Percentiles rank a stretch among this genome's conserved stretches.
These are phyloP conservation scores for Fusarium proliferatum DNA, from an alignment of 2,329 filamentous ascomycete genomes.

Conservation along the genomic window DNA sequence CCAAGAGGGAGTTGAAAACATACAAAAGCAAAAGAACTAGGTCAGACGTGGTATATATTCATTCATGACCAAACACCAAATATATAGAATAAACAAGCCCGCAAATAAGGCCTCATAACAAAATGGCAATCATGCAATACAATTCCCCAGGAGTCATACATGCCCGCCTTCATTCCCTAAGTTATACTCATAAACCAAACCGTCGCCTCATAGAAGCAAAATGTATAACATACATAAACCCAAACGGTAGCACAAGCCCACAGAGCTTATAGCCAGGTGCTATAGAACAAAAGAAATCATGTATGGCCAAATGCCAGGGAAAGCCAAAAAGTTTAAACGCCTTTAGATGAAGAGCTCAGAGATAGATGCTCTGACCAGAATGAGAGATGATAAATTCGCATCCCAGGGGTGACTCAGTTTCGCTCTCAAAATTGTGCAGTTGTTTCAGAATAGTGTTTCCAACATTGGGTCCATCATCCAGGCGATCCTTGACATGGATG, in stretches of 20 bases:
- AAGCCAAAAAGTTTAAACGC: slow-evolving; percentile 11
- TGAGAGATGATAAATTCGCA: slow-evolving; percentile 82
- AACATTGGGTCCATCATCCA: slow-evolving; percentile 76
- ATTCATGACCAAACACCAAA: slow-evolving; percentile 5
- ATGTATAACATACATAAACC: neutral
- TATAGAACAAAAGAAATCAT: slow-evolving; percentile 23
- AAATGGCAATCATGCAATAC: neutral
- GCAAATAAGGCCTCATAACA: neutral
- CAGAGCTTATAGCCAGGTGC: slow-evolving; percentile 13
- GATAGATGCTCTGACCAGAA: slow-evolving; percentile 69
- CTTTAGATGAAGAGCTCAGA: slow-evolving; percentile 49
- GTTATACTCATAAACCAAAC: slow-evolving; percentile 9
- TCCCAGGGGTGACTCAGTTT: slow-evolving; percentile 73
- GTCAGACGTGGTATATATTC: slow-evolving; percentile 14
- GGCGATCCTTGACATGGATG: slow-evolving; percentile 92
- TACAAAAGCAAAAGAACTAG: slow-evolving; percentile 49
- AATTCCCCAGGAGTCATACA: neutral
- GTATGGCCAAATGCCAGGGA: slow-evolving; percentile 15
- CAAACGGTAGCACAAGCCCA: slow-evolving; percentile 16
- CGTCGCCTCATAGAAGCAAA: neutral
- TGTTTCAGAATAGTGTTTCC: slow-evolving; percentile 75
- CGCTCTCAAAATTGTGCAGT: slow-evolving; percentile 73
- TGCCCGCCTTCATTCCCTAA: neutral
- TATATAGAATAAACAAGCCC: slow-evolving; percentile 17
- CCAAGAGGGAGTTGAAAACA: slow-evolving; percentile 66